A percentile compares a stretch with the other conserved stretches of the same genome.
Conservation (phyloP, 2,329 filamentous ascomycete genomes). For the Trichoderma sp. region DNA sequence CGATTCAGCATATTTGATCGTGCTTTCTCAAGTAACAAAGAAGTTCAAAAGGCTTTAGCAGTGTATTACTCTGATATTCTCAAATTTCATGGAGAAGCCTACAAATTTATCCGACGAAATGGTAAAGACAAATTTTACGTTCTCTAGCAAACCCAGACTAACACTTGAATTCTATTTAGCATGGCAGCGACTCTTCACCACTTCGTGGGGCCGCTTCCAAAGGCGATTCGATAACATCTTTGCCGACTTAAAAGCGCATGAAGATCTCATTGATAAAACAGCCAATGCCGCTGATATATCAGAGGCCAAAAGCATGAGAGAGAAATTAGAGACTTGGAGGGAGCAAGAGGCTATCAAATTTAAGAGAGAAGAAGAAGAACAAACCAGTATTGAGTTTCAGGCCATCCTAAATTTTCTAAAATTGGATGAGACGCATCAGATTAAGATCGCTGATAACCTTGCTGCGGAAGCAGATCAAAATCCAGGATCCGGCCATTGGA, state of each 20-base stretch:
- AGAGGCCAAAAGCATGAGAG: background rate
- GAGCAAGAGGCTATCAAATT: background rate
- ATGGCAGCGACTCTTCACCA: conserved; percentile 31
- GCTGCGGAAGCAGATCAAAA: conserved; percentile 31
- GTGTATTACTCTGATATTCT: background rate
- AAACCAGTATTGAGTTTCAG: background rate
- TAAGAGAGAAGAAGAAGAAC: background rate
- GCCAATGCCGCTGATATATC: background rate
- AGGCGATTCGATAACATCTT: conserved; percentile 16
- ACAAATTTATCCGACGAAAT: conserved; percentile 27
- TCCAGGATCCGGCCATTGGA: conserved; percentile 40
- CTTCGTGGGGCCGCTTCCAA: conserved; percentile 26
- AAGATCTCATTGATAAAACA: conserved; percentile 12
- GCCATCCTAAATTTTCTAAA: conserved; percentile 36
- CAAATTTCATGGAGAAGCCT: background rate
- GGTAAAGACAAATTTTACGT: conserved; percentile 27
- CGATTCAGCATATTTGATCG: background rate
- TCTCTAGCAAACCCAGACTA: background rate
- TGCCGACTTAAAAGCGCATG: conserved; percentile 15
- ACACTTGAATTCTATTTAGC: conserved; percentile 26
- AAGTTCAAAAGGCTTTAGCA: background rate
- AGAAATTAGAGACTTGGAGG: conserved; percentile 8
- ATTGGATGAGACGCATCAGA: conserved; percentile 37
- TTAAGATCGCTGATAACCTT: conserved; percentile 34
- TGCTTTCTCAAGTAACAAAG: background rate